A percentile compares a stretch with the other conserved stretches of the same genome.
phyloP scores from a whole-genome alignment of 1,284 basidiomycete species.

The Fomitiporia mediterranea region DNA sequence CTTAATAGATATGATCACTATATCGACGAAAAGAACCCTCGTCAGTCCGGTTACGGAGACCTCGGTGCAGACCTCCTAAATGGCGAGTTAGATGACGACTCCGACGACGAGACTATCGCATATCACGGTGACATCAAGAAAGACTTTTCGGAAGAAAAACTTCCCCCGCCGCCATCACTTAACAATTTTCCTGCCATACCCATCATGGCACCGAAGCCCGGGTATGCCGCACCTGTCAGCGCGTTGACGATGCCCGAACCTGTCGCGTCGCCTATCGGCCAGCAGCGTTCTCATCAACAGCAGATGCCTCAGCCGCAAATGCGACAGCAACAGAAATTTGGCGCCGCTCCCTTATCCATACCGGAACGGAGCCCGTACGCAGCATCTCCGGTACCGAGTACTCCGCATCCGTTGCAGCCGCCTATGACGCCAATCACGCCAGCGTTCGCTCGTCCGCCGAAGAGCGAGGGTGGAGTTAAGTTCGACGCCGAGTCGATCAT shows the following conservation, averaged over 20 bases:
- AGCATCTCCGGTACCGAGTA: conserved; percentile 33
- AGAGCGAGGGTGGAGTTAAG: conserved; percentile 37
- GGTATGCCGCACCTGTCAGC: conserved; percentile 63
- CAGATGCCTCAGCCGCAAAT: conserved; percentile 22
- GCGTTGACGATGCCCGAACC: conserved; percentile 47
- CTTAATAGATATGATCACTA: conserved; percentile 59
- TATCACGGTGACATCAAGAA: conserved; percentile 15
- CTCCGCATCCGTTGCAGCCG: conserved; percentile 69
- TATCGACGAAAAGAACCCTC: conserved; percentile 37
- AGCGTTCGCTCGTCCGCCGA: conserved; percentile 62
- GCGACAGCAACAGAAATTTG: conserved; percentile 23
- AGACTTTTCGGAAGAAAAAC: conserved; percentile 31
- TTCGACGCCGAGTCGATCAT: conserved; percentile 55
- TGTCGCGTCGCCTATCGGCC: conserved; percentile 35
- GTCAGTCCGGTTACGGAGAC: conserved; percentile 48
- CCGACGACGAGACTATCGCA: conserved; percentile 37
- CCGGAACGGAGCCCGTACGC: conserved; percentile 31
- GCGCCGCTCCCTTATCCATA: conserved; percentile 25
- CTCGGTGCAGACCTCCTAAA: conserved; percentile 51
- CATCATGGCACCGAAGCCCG: conserved; percentile 65
- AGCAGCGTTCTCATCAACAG: conserved; percentile 25
- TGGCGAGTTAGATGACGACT: conserved; percentile 36
- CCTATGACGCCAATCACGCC: conserved; percentile 75
- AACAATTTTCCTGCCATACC: conserved; percentile 30
- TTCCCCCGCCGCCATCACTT: conserved; percentile 13